A percentile compares a stretch with the other conserved stretches of the same genome.
These are phyloP conservation scores for Lasiosphaeria miniovina DNA, from an alignment of 495 filamentous ascomycete species.

Conservation along the genomic window DNA sequence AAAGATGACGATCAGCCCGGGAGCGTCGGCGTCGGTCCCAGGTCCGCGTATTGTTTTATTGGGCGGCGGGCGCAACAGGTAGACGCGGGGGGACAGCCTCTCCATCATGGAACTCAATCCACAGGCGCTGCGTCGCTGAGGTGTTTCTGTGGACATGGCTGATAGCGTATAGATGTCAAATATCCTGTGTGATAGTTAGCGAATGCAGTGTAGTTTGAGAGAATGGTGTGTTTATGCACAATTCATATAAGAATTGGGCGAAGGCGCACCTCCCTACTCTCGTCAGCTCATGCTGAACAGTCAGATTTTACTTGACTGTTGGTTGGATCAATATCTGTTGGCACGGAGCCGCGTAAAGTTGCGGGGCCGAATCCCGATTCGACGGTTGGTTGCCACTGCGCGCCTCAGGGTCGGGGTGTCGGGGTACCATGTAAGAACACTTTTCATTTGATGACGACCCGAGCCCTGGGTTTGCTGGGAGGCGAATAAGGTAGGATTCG, in stretches of 20 bases:
- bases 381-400: too few relatives aligned
- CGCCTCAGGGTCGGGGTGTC: too few relatives aligned
- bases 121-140: background rate
- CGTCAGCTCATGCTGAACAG: background rate
- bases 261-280: background rate
- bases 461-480: too few relatives aligned
- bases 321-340: background rate
- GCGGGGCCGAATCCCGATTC: too few relatives aligned
- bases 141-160: conserved; percentile 9
- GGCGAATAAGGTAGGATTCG: too few relatives aligned
- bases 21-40: conserved; percentile 8
- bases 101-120: conserved; percentile 29
- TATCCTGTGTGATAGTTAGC: background rate
- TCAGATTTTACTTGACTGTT: background rate
- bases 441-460: too few relatives aligned
- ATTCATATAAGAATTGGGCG: background rate
- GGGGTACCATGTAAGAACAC: too few relatives aligned
- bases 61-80: conserved; percentile 16
- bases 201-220: background rate
- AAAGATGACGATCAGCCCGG: conserved; percentile 31
- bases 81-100: conserved; percentile 28
- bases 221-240: background rate
- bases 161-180: background rate
- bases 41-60: conserved; percentile 5
- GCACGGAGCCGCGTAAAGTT: background rate